These are phyloP conservation scores for Cenchrus fungigraminus DNA, from an alignment of 176 grass and related monocot species.

Conservation along the genomic window DNA sequence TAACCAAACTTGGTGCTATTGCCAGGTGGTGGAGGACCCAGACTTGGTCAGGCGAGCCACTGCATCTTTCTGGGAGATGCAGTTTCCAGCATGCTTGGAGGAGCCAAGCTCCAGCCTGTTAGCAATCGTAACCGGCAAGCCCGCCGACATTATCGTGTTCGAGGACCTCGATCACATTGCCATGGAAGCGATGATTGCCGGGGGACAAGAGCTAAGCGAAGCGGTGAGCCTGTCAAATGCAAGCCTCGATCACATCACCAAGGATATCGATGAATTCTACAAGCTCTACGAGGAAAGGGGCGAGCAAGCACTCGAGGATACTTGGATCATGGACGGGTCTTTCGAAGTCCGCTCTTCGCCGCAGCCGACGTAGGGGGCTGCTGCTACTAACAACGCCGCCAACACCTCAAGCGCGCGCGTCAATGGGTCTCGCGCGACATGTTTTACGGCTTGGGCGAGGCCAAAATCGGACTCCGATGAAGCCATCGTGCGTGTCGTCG, in stretches of 20 bases:
- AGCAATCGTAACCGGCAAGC: constrained; percentile 30
- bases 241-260: constrained; percentile 18
- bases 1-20: background rate
- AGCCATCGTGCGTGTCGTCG: background rate
- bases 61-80: too few species aligned
- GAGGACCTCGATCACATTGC: constrained; percentile 31
- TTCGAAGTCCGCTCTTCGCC: background rate
- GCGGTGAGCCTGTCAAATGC: background rate
- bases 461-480: background rate
- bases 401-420: background rate
- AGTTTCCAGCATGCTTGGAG: constrained; percentile 23
- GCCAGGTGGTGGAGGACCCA: too few species aligned
- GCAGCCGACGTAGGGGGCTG: background rate
- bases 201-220: constrained; percentile 11
- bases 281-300: constrained; percentile 53
- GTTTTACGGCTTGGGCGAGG: constrained; percentile 62
- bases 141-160: constrained; percentile 21
- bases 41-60: too few species aligned
- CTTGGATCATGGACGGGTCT: background rate
- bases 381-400: background rate
- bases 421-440: constrained; percentile 28
- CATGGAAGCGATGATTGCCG: background rate
- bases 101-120: constrained; percentile 6
- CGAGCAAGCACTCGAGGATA: constrained; percentile 38
- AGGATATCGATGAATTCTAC: constrained; percentile 44